Conservation (phyloP, 495 filamentous ascomycete species). For the Penicillium lividum region DNA sequence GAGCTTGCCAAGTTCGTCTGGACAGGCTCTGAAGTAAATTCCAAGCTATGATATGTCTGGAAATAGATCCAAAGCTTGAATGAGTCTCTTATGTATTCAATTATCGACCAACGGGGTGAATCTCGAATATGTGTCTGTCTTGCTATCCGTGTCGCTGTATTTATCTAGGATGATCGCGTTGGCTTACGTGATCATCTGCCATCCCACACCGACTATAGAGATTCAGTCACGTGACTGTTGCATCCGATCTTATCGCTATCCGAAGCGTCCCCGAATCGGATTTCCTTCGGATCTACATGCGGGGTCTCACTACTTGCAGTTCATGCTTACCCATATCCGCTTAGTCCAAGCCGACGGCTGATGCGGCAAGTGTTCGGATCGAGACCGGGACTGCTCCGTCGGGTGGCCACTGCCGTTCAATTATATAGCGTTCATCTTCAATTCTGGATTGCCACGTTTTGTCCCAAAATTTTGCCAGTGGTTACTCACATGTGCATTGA, state of each 20-base stretch:
- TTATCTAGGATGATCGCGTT: too few species aligned
- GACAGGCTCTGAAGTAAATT: not conserved
- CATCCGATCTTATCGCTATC: slow-evolving; percentile 29
- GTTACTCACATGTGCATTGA: not conserved
- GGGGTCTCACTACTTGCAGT: slow-evolving; percentile 6
- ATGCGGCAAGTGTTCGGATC: slow-evolving; percentile 6
- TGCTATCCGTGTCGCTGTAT: too few species aligned
- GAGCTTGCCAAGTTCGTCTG: not conserved
- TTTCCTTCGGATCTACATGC: slow-evolving; percentile 25
- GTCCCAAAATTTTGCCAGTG: not conserved
- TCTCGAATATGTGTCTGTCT: too few species aligned
- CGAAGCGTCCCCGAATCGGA: slow-evolving; percentile 10
- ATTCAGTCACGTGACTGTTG: slow-evolving; percentile 9
- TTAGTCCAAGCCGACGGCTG: slow-evolving; percentile 19
- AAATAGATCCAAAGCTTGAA: too few species aligned
- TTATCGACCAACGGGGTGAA: too few species aligned
- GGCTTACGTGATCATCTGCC: too few species aligned
- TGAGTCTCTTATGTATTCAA: too few species aligned
- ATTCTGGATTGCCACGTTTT: not conserved
- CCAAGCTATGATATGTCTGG: not conserved
- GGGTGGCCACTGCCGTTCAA: slow-evolving; percentile 12
- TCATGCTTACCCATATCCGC: slow-evolving; percentile 13
- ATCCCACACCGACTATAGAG: not conserved
- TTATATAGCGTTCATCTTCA: not conserved
- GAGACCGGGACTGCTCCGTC: not conserved